phyloP scores from a whole-genome alignment of 192 early-diverging fungal species.

The Funneliformis geosporum region DNA sequence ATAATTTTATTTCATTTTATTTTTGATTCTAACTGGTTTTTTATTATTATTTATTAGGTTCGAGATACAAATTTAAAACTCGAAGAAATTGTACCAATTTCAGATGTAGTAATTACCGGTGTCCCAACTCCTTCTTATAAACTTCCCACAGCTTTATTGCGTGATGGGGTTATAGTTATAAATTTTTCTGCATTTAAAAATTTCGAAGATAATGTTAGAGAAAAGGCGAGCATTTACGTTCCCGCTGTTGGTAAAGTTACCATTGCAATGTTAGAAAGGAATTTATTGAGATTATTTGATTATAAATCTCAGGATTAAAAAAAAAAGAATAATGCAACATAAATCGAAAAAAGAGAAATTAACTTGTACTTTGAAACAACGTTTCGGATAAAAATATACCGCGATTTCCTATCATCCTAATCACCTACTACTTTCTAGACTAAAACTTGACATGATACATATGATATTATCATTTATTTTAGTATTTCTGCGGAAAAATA shows the following conservation, averaged over 20 bases:
- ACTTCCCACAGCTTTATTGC: constrained; percentile 79
- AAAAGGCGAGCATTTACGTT: constrained; percentile 94
- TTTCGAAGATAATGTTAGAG: constrained; percentile 91
- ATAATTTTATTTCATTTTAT: background rate
- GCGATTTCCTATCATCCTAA: no score
- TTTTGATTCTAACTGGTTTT: constrained; percentile 1
- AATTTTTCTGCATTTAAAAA: constrained; percentile 98
- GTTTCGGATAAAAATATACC: no score
- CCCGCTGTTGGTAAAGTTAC: constrained; percentile 98
- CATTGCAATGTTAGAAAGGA: constrained; percentile 97
- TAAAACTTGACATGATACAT: no score
- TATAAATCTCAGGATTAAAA: constrained; percentile 53
- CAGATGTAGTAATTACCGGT: constrained; percentile 98
- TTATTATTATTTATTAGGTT: constrained; percentile 48
- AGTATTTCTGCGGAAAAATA: background rate
- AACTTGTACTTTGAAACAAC: no score
- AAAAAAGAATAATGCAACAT: no score
- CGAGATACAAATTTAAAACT: constrained; percentile 69
- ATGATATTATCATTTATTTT: no score
- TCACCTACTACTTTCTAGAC: no score
- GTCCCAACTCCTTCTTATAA: constrained; percentile 90
- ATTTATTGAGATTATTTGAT: constrained; percentile 85
- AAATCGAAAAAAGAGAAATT: no score
- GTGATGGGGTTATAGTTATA: constrained; percentile 96
- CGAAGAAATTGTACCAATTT: constrained; percentile 80